Evolutionary conservation across 2,329 filamentous ascomycete genomes (phyloP).

Genomic region (Dactylellina cionopaga): DNA sequence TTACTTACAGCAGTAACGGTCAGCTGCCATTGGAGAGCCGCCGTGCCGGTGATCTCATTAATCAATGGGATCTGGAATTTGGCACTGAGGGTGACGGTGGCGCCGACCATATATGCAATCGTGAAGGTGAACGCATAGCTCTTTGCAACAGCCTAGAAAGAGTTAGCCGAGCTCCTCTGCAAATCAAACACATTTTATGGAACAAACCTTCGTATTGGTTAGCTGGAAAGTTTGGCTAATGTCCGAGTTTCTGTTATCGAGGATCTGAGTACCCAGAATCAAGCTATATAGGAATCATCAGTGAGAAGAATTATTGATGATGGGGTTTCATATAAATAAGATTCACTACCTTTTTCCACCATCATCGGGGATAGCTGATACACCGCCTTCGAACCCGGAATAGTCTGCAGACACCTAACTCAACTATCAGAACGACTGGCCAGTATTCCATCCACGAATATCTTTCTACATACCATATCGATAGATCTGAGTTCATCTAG

Average conservation of each 20-base stretch:
- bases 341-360: conserved; percentile 31
- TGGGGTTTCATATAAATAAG: not conserved
- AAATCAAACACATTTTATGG: not conserved
- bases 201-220: conserved; percentile 26
- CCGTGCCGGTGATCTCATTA: conserved; percentile 7
- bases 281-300: conserved; percentile 9
- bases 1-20: conserved; percentile 32
- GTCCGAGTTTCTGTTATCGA: conserved; percentile 41
- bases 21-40: conserved; percentile 23
- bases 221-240: conserved; percentile 42
- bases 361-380: conserved; percentile 19
- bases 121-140: conserved; percentile 35
- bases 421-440: not conserved
- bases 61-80: conserved; percentile 23
- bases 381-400: conserved; percentile 24
- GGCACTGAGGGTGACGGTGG: conserved; percentile 17
- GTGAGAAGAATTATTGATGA: not conserved
- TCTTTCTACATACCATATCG: conserved; percentile 26
- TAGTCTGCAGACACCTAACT: conserved; percentile 38
- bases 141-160: conserved; percentile 17
- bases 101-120: conserved; percentile 12
- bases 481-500: conserved; percentile 33
- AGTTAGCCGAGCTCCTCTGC: not conserved
- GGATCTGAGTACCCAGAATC: conserved; percentile 40
- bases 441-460: not conserved